Evolutionary conservation across 2,329 filamentous ascomycete genomes (phyloP), one percentile per base, ranked within the genome.

Genomic region (Sporothrix pallida): DNA sequence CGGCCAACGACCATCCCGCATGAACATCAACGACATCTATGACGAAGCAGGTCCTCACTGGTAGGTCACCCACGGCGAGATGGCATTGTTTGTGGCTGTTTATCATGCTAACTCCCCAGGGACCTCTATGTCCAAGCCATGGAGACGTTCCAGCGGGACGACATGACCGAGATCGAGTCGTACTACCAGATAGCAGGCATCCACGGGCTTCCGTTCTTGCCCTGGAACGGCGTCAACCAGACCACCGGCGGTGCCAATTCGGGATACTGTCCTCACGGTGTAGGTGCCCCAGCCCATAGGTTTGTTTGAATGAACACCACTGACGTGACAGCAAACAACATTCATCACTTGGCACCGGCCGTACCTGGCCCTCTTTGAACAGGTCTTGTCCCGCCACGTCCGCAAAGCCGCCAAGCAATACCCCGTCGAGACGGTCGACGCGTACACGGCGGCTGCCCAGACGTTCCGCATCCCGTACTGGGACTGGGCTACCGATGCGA

Each of bases 341-440:
- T 87, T 89, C 75, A 77, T 84, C 7, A 79, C 85, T 20, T 90
- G 87, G 88, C 88, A 90, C 78, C 85, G 87, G 6, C 84, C 87
- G 3, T 89, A 87, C 74, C 77, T 88, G 58, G 81, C 84, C 8
- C 81, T 89, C 6, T 89, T 83, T 73, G 88, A 90, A 87, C 88
- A 90, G 86, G 78, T 82, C 15, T 81, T 90, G 5, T 85, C 86
- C 37, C 77, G 79, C 1, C 81, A 86, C 56, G 85, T 85, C 56
- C 82, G 83, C 76, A 78, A 77, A 3, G 84, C 89, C 23, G 87
- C 87, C 20, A 77, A 77, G 13, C 78, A 80, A 50, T 88, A 88
- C 76, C 82, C 81, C 15, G 72, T 76, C 72, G 74, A 77, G 46
- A 74, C 81, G 76, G 75, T 81, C 76, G 74, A 76, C 58, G 73